Evolutionary conservation across 345 rosid species (phyloP), one percentile per base, ranked within the genome.

Genomic region (Erodium maritimum): DNA sequence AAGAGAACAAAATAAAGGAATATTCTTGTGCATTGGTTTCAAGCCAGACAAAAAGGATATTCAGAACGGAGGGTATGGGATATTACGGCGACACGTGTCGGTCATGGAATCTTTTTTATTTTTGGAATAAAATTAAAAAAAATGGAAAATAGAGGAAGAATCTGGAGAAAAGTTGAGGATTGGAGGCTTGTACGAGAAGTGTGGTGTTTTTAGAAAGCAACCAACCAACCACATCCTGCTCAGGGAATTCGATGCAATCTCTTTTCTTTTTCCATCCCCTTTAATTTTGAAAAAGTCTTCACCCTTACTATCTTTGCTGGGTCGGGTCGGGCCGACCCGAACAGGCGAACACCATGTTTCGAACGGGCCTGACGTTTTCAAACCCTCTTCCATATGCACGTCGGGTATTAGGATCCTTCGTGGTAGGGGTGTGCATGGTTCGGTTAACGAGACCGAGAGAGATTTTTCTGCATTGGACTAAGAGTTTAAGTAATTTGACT

Each of bases 1-100:
- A 19, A 12, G 34, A 4, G 20, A 20, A 23, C 5, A 53, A 45
- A 24, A 54, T 3, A 10, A n/a, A 58, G 65, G 82, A 80, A 77
- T 74, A 72, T 75, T 72, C 73, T 58, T 50, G 21, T 17, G 14
- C 34, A 20, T 14, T 25, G n/a, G 5, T 21, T 55, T 13, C 13
- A 63, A 52, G 54, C 61, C 66, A 77, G 90, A 81, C 90, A 84
- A 72, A 79, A 77, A 78, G 84, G 84, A 84, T 84, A 84, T 81
- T 75, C 90, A 83, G 59, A 63, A 55, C n/a, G 77, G 68, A 61
- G 55, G 75, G 67, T 60, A 63, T 50, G 50, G 37, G 52, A 72
- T 79, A 78, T 76, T 85, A 80, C 59, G 8, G 60, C 20, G 79
- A 73, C 86, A 73, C 75, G 79, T 77, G 81, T 73, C 76, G 61